A percentile compares a stretch with the other conserved stretches of the same genome.
Conservation (phyloP, 805 yeast genomes). For the Schwanniomyces polymorphus region DNA sequence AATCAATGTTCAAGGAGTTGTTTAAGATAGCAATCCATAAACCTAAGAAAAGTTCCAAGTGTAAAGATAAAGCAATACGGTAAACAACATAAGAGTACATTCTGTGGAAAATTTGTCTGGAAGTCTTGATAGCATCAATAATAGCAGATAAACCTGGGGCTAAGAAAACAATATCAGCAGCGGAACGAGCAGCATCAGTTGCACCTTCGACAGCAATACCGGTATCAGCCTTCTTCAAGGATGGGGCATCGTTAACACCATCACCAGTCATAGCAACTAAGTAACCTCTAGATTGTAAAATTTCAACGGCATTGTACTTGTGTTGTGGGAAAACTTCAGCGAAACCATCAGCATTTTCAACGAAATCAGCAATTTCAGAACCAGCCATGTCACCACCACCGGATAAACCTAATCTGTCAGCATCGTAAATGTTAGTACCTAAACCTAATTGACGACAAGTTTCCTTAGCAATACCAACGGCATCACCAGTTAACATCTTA, state of each 20-base stretch:
- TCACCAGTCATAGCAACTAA: constrained; percentile 99
- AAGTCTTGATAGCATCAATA: constrained; percentile 88
- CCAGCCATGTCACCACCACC: constrained; percentile 95
- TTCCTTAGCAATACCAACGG: constrained; percentile 98
- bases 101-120: constrained; percentile 98
- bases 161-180: constrained; percentile 91
- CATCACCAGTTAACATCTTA: constrained; percentile 98
- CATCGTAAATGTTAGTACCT: constrained; percentile 95
- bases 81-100: constrained; percentile 97
- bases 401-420: constrained; percentile 94
- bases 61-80: constrained; percentile 95
- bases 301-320: constrained; percentile 94
- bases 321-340: constrained; percentile 99
- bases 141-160: constrained; percentile 96
- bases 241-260: constrained; percentile 98
- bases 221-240: constrained; percentile 84
- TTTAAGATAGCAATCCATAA: constrained; percentile 95
- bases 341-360: constrained; percentile 97
- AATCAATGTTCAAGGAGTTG: constrained; percentile 81
- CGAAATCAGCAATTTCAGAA: constrained; percentile 95
- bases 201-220: constrained; percentile 99
- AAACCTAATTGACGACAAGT: constrained; percentile 97
- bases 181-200: constrained; percentile 95
- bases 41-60: constrained; percentile 92
- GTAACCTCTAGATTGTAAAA: constrained; percentile 93